A percentile compares a stretch with the other conserved stretches of the same genome.
phyloP scores from a whole-genome alignment of 345 rosid species.

The Angophora floribunda region DNA sequence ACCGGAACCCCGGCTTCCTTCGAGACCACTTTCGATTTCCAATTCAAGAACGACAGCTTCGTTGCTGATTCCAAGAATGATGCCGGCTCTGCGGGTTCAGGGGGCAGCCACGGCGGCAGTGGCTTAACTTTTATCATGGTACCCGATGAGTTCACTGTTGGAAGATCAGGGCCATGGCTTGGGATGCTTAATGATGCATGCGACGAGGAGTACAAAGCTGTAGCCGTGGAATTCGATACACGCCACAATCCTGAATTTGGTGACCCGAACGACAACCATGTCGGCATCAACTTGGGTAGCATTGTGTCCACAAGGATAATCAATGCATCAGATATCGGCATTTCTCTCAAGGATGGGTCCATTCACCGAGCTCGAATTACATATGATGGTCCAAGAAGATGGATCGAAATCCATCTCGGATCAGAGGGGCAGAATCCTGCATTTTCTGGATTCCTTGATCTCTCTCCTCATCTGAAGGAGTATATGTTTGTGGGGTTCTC shows the following conservation, averaged over 20 bases:
- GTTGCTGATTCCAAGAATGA: neutral
- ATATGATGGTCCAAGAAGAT: conserved; percentile 21
- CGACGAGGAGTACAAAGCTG: conserved; percentile 32
- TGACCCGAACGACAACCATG: conserved; percentile 43
- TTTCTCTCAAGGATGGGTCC: conserved; percentile 27
- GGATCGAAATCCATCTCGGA: conserved; percentile 31
- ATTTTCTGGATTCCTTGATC: conserved; percentile 32
- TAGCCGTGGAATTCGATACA: conserved; percentile 35
- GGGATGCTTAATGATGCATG: conserved; percentile 53
- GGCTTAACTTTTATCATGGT: conserved; percentile 40
- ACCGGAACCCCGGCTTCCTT: conserved; percentile 26
- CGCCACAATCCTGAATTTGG: conserved; percentile 30
- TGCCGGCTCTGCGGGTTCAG: neutral
- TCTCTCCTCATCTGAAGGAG: conserved; percentile 35
- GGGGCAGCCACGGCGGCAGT: conserved; percentile 19
- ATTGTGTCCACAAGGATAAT: conserved; percentile 19
- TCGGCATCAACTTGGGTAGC: conserved; percentile 43
- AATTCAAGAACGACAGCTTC: conserved; percentile 14
- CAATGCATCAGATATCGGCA: conserved; percentile 28
- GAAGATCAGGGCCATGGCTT: conserved; percentile 46
- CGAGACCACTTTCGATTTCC: conserved; percentile 32
- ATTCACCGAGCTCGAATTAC: conserved; percentile 30
- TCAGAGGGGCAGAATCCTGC: conserved; percentile 8
- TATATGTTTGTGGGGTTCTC: conserved; percentile 54
- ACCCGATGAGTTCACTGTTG: conserved; percentile 45